phyloP scores from a whole-genome alignment of 1,139 yeast genomes.

The Pichia sp. region DNA sequence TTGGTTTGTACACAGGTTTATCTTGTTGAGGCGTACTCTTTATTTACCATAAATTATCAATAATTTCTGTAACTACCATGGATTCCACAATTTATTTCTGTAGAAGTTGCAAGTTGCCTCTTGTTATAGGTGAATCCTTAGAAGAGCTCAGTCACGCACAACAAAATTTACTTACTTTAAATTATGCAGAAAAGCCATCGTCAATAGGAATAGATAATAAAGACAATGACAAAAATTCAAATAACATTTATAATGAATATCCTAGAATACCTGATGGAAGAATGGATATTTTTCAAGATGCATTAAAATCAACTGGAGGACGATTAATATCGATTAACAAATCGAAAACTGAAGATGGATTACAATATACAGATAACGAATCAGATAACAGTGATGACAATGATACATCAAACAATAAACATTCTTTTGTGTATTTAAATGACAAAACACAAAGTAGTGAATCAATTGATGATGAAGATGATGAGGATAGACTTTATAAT shows the following conservation, averaged over 20 bases:
- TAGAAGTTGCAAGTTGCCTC: slow-evolving; percentile 56
- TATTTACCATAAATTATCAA: no score
- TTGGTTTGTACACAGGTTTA: no score
- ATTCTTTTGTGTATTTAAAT: slow-evolving; percentile 12
- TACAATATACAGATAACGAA: neutral
- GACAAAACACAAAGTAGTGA: slow-evolving; percentile 12
- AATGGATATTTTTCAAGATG: slow-evolving; percentile 29
- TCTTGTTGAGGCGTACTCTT: no score
- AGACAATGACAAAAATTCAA: neutral
- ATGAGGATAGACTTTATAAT: neutral
- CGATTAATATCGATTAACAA: neutral
- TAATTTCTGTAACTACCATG: neutral
- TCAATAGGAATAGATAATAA: neutral
- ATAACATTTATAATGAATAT: slow-evolving; percentile 30
- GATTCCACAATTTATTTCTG: slow-evolving; percentile 32
- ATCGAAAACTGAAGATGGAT: neutral
- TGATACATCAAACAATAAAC: neutral
- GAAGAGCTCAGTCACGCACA: slow-evolving; percentile 49
- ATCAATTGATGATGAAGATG: slow-evolving; percentile 5
- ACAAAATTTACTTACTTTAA: slow-evolving; percentile 37
- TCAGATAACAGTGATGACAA: no score
- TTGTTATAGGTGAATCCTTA: slow-evolving; percentile 49
- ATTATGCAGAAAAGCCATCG: slow-evolving; percentile 15
- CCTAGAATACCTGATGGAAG: slow-evolving; percentile 22
- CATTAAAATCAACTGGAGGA: slow-evolving; percentile 14